These are phyloP conservation scores for Phaeotremella fagi DNA, from an alignment of 768 basidiomycete genomes.

Conservation along the genomic window DNA sequence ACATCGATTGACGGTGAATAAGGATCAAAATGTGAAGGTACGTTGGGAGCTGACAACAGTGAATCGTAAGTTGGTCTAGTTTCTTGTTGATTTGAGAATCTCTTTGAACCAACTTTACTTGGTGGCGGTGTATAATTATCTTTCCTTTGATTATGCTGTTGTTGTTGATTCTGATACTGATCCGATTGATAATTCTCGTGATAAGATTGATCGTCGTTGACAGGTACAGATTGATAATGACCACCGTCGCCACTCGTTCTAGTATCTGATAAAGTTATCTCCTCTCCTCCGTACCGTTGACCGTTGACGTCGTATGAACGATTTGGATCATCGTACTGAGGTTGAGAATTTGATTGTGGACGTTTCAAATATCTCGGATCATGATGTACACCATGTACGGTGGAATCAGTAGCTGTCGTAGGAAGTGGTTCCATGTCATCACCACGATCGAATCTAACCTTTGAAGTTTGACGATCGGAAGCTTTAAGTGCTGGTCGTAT, in stretches of 20 bases:
- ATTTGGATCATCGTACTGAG: background rate
- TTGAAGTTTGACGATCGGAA: conserved; percentile 16
- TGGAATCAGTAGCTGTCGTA: conserved; percentile 24
- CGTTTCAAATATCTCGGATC: background rate
- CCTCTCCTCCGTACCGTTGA: background rate
- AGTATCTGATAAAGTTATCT: background rate
- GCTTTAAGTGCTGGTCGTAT: conserved; percentile 22
- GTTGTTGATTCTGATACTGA: background rate
- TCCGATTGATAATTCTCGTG: background rate
- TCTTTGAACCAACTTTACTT: background rate
- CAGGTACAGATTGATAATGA: background rate
- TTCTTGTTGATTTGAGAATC: background rate
- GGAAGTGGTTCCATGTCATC: conserved; percentile 21
- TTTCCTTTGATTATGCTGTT: background rate
- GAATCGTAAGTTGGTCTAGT: background rate
- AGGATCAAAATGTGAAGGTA: background rate
- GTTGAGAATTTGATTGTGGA: background rate
- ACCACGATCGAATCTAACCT: conserved; percentile 28
- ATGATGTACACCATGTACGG: conserved; percentile 12
- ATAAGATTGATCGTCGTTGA: background rate
- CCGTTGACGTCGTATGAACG: background rate
- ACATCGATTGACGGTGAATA: background rate
- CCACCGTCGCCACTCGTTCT: background rate
- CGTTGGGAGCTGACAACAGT: background rate
- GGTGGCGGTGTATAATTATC: background rate